Percentiles rank a stretch among this genome's conserved stretches.
Evolutionary conservation across 1,139 yeast species (phyloP).

Genomic region (Hansenula lynferdii): DNA sequence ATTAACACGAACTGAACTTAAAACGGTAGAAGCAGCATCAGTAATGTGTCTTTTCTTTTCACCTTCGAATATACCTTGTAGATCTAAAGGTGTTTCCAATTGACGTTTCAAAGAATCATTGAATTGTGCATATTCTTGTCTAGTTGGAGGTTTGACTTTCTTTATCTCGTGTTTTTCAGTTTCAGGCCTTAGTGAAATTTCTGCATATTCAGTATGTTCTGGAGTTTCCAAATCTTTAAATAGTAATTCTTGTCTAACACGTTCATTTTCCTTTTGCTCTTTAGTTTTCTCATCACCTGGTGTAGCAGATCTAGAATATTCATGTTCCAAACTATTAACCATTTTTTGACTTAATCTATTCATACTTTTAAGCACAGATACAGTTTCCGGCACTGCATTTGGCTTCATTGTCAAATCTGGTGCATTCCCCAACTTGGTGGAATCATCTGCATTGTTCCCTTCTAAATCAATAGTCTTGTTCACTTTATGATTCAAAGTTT

Average conservation of each 20-base stretch:
- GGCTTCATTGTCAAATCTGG: constrained; percentile 91
- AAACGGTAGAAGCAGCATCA: constrained; percentile 45
- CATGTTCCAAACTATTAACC: constrained; percentile 50
- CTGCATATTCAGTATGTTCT: constrained; percentile 47
- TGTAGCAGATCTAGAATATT: constrained; percentile 30
- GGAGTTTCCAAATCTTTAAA: constrained; percentile 58
- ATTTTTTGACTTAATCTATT: constrained; percentile 81
- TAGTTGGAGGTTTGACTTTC: constrained; percentile 8
- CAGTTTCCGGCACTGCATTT: constrained; percentile 52
- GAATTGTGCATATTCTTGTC: constrained; percentile 11
- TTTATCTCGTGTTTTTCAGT: constrained; percentile 4
- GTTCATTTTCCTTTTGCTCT: constrained; percentile 28
- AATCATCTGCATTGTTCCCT: constrained; percentile 79
- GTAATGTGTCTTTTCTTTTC: constrained; percentile 36
- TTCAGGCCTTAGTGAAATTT: constrained; percentile 44
- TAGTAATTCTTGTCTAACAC: constrained; percentile 43
- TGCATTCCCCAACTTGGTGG: constrained; percentile 69
- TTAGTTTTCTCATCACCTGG: constrained; percentile 27
- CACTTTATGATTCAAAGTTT: constrained; percentile 35
- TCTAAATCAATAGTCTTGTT: constrained; percentile 65
- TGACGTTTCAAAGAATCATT: constrained; percentile 27
- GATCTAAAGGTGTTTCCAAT: constrained; percentile 31
- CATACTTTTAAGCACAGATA: constrained; percentile 81
- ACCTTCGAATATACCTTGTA: constrained; percentile 35
- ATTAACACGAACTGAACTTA: constrained; percentile 49